Base-by-base conservation (phyloP, 805 yeast genomes). In the Hanseniaspora occidentalis region DNA sequence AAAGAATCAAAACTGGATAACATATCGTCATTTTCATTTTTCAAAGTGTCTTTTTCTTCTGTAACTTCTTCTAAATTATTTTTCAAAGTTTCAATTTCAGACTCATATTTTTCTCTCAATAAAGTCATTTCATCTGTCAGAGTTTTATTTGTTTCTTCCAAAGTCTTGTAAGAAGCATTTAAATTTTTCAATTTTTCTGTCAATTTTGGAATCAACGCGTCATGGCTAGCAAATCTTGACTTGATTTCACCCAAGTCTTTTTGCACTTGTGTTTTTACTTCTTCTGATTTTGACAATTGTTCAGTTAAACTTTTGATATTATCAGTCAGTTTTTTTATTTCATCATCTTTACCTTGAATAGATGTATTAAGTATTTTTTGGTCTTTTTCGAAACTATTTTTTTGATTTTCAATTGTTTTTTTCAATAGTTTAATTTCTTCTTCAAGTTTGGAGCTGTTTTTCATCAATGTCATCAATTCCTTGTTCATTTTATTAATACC, bases 401-500 rank as follows among this genome's bases (percentile, higher is more conserved):
- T 53, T 0, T 50, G 46, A 31, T 65, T 69, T 16, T 64, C 68
- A 3, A 56, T 54, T 23, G 70, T 70, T 33, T 65, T 70, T 42
- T 75, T 71, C 35, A 69, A 44, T 4, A 48, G 50, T 31, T 65
- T 67, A 13, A 72, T 57, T 7, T 58, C 57, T 20, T 64, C 62
- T 35, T 70, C 76, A 6, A 69, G 50, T 0, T 70, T 69, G 2
- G 71, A 75, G 43, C 77, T 78, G 25, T 75, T 75, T 41, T 73
- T 74, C 0, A 76, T 69, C 34, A 85, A 62, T 37, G 71, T 71
- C 57, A 84, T 73, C 23, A 88, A 62, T 47, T 88, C 97, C 31
- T 89, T 66, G 41, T 79, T 81, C 95, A 88, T 83, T 49, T 85
- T 86, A 54, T 86, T 86, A 39, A 88, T 79, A 3, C 95, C 96